Conservation (phyloP, 2,329 filamentous ascomycete species). For the Microdochium bolleyi region DNA sequence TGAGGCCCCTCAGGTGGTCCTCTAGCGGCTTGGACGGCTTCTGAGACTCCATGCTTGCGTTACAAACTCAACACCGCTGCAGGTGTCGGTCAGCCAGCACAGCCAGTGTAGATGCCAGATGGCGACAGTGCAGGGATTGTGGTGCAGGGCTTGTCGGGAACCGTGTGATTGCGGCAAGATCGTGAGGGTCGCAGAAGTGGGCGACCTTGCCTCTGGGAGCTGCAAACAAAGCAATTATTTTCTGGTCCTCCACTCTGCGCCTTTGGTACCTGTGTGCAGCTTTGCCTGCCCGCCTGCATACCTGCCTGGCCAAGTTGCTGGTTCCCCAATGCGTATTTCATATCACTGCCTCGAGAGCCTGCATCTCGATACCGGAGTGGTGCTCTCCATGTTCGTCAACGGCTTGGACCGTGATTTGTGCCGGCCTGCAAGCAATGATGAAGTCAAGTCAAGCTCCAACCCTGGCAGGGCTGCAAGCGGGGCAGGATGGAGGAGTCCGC, state of each 20-base stretch:
- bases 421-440: neutral
- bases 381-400: too few species aligned
- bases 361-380: too few species aligned
- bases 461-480: too few species aligned
- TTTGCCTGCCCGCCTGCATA: too few species aligned
- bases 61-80: too few species aligned
- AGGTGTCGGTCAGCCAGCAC: too few species aligned
- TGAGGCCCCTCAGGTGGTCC: constrained; percentile 50
- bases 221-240: neutral
- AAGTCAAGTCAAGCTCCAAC: too few species aligned
- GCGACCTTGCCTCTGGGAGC: neutral
- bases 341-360: too few species aligned
- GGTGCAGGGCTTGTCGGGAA: neutral
- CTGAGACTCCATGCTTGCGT: neutral
- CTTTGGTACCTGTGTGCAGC: neutral
- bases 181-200: neutral
- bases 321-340: too few species aligned
- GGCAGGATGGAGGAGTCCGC: too few species aligned
- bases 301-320: too few species aligned
- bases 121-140: neutral
- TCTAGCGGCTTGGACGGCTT: constrained; percentile 31
- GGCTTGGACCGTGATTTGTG: too few species aligned
- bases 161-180: neutral
- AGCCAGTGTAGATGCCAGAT: neutral
- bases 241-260: neutral